Percentiles rank a stretch among this genome's conserved stretches.
phyloP scores from a whole-genome alignment of 148 eudicot genomes.

The Cornus kousa region DNA sequence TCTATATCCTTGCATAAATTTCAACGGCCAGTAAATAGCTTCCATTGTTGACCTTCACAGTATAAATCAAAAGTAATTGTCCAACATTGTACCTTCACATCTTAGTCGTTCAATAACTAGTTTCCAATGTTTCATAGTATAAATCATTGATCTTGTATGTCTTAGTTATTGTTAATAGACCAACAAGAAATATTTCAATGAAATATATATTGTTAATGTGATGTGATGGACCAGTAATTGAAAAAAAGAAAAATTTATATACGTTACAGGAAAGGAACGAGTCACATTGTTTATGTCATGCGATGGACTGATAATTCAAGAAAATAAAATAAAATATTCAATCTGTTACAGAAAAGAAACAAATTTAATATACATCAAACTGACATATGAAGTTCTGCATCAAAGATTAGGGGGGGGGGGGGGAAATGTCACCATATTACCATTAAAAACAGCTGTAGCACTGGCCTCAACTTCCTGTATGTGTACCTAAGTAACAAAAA shows the following conservation, averaged over 20 bases:
- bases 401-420: not conserved
- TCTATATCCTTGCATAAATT: too few relatives aligned
- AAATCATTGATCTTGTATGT: too few relatives aligned
- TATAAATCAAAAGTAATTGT: too few relatives aligned
- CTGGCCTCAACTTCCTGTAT: constrained; percentile 68
- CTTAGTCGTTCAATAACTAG: too few relatives aligned
- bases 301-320: not conserved
- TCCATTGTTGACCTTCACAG: too few relatives aligned
- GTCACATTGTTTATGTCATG: too few relatives aligned
- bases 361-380: not conserved
- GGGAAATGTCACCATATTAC: constrained; percentile 24
- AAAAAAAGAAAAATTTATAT: not conserved
- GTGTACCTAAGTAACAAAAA: constrained; percentile 58
- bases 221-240: not conserved
- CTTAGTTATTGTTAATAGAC: too few relatives aligned
- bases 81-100: too few relatives aligned
- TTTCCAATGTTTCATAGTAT: too few relatives aligned
- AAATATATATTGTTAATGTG: not conserved
- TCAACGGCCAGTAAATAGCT: too few relatives aligned
- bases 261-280: not conserved
- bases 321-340: not conserved
- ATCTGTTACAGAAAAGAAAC: not conserved
- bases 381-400: not conserved
- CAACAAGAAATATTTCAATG: not conserved
- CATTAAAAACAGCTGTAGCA: constrained; percentile 47